Evolutionary conservation across 179 eudicot genomes (phyloP).

Genomic region (Spinacia oleracea): DNA sequence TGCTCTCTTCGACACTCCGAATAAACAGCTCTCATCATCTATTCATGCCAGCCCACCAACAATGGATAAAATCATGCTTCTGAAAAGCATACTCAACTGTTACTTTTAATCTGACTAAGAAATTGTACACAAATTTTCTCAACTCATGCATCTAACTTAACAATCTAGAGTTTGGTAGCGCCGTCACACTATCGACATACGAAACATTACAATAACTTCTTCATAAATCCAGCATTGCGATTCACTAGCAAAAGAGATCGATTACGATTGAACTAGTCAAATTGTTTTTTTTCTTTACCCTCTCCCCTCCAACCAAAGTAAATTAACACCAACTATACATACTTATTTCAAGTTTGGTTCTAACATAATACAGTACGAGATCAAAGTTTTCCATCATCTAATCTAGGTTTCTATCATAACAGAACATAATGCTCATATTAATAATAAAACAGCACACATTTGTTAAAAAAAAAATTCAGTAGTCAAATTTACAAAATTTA

Average conservation of each 20-base stretch:
- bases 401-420: not conserved
- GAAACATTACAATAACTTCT: not conserved
- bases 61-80: not conserved
- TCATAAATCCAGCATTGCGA: not conserved
- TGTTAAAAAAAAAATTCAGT: too few relatives aligned
- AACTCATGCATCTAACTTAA: not conserved
- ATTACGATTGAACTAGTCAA: not conserved
- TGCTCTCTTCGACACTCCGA: not conserved
- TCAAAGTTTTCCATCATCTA: not conserved
- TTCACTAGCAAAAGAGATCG: not conserved
- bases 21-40: not conserved
- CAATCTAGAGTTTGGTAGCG: not conserved
- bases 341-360: too few relatives aligned
- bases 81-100: not conserved
- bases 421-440: not conserved
- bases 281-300: not conserved
- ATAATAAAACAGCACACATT: not conserved
- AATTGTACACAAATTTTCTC: not conserved
- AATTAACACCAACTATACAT: too few relatives aligned
- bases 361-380: not conserved
- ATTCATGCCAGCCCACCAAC: not conserved
- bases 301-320: too few relatives aligned
- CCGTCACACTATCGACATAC: not conserved
- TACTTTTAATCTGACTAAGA: not conserved
- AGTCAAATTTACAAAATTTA: not conserved